These are phyloP conservation scores for Trichoderma lentiforme DNA, from an alignment of 2,329 filamentous ascomycete genomes.

Conservation along the genomic window DNA sequence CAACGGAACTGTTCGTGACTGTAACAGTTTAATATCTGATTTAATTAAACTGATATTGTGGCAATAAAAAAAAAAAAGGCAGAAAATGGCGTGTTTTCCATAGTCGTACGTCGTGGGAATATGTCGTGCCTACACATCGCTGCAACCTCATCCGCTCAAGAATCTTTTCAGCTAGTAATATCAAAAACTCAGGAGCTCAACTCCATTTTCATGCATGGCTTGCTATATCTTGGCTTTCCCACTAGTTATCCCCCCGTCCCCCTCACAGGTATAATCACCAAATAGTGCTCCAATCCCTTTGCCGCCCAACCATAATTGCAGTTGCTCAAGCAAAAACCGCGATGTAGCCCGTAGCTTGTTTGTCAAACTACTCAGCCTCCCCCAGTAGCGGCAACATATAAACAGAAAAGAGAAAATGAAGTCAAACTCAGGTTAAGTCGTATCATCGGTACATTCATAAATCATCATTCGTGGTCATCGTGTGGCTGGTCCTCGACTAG, in stretches of 20 bases:
- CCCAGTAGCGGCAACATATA: not conserved
- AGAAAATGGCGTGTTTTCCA: not conserved
- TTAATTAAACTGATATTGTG: not conserved
- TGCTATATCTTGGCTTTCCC: not conserved
- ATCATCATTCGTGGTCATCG: conserved; percentile 40
- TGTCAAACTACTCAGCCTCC: not conserved
- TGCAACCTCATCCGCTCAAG: not conserved
- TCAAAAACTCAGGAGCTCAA: not conserved
- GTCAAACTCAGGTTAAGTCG: conserved; percentile 1
- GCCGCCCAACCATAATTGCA: not conserved
- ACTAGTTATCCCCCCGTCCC: not conserved
- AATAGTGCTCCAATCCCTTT: not conserved
- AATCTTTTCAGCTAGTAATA: not conserved
- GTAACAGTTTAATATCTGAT: not conserved
- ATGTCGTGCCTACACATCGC: not conserved
- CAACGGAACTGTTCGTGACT: not conserved
- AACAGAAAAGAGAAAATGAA: conserved; percentile 4
- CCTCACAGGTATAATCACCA: not conserved
- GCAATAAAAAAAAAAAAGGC: not conserved
- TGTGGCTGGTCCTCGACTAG: conserved; percentile 53
- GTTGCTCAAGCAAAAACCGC: not conserved
- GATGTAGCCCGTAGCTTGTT: not conserved
- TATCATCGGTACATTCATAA: conserved; percentile 19
- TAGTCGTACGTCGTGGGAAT: not conserved
- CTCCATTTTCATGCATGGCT: not conserved